Evolutionary conservation across 345 rosid genomes (phyloP).

Genomic region (Brassica cretica): DNA sequence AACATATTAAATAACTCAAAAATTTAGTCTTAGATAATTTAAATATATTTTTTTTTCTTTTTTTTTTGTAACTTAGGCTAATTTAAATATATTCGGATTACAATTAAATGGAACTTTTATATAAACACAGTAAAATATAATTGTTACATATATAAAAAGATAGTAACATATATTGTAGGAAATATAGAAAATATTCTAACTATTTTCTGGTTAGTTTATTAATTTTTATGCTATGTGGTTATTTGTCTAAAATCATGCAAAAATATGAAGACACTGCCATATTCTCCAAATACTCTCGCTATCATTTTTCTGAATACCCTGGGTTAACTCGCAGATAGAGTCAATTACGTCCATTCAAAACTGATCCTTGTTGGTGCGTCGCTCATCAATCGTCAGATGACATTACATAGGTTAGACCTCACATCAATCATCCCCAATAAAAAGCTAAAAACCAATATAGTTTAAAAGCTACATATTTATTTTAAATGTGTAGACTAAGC

Average conservation of each 20-base stretch:
- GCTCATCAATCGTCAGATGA: background rate
- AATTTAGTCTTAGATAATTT: too few relatives aligned
- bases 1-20: too few relatives aligned
- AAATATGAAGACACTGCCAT: background rate
- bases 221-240: background rate
- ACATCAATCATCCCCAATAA: background rate
- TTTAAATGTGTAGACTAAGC: background rate
- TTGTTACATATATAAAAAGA: background rate
- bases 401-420: slow-evolving; percentile 2
- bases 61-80: too few relatives aligned
- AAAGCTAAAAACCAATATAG: background rate
- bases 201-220: background rate
- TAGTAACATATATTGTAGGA: background rate
- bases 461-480: background rate
- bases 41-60: too few relatives aligned
- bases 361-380: slow-evolving; percentile 6
- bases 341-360: slow-evolving; percentile 25
- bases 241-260: background rate
- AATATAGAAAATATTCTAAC: background rate
- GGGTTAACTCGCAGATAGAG: background rate
- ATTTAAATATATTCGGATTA: background rate
- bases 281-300: background rate
- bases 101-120: background rate
- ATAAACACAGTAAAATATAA: background rate
- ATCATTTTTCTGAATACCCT: background rate